Evolutionary conservation across 352 stramenopile genomes (phyloP), one percentile per base, ranked within the genome.

Genomic region (Globisporangium alternatum): DNA sequence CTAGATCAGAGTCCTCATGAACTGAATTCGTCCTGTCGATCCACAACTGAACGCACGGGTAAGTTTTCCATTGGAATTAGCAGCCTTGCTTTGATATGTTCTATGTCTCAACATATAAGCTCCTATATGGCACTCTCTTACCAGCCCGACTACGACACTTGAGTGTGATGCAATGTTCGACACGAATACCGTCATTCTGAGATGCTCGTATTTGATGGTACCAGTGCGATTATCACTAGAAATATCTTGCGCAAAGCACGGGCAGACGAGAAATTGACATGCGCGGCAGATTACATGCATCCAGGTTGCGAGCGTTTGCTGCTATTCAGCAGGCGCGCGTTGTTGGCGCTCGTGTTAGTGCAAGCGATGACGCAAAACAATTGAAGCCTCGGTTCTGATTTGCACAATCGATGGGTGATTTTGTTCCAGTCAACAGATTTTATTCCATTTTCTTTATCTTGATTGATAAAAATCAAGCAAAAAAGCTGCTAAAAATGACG

Each of bases 341-440:
- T 28, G 2, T 28, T 28, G 25, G 2, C 25, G 25, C 25, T 28
- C 25, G 25, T 28, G 25, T 28, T 56, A 2, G 28, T 15, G 49
- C 49, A 39, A 56, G 49, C 17, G 25, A 56, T 56, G 49, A 56
- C 28, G 49, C 49, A 35, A 56, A 39, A 39, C 49, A 39, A 15
- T 55, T 35, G 3, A n/a, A 9, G 48, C 25, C 17, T 37, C 25
- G 28, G n/a, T 43, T 57, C 52, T 57, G 52, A 57, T 57, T 44
- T 57, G 49, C 12, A 17, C 17, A 56, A 28, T 25, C 17, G 5
- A 47, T 47, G 13, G 41, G 4, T 47, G 17, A 15, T 47, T 45
- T 45, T 47, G 41, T n/a, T 21, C 41, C 17, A 43, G 10, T 15
- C 37, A 43, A 43, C 37, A 13, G 9, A 43, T 43, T 43, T 43